phyloP scores from a whole-genome alignment of 2,329 filamentous ascomycete genomes.

The Massarina eburnea region DNA sequence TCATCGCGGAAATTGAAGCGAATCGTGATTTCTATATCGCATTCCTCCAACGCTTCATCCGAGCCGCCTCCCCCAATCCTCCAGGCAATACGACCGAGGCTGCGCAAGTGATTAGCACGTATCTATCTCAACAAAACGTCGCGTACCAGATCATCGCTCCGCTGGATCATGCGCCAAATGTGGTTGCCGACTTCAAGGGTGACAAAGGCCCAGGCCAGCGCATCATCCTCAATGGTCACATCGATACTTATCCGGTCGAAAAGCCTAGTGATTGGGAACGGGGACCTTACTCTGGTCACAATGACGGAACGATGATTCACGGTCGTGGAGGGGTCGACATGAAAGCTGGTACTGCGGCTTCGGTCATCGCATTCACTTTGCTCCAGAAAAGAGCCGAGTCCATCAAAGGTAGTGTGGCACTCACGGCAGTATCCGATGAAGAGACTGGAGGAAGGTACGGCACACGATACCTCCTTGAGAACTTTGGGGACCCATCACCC shows the following conservation, averaged over 20 bases:
- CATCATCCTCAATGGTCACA: constrained; percentile 47
- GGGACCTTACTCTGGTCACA: constrained; percentile 43
- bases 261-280: constrained; percentile 38
- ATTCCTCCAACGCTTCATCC: constrained; percentile 39
- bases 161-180: constrained; percentile 33
- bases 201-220: too few species aligned
- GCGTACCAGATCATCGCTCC: constrained; percentile 31
- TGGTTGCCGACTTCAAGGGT: constrained; percentile 40
- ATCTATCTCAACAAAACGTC: constrained; percentile 27
- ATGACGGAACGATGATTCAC: constrained; percentile 27
- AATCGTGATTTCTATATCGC: constrained; percentile 27
- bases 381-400: too few species aligned
- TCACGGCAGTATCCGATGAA: too few species aligned
- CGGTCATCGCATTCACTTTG: too few species aligned
- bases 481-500: too few species aligned
- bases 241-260: constrained; percentile 46
- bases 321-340: too few species aligned
- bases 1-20: constrained; percentile 26
- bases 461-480: too few species aligned
- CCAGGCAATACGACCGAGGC: constrained; percentile 43
- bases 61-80: constrained; percentile 42
- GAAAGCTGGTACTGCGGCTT: too few species aligned
- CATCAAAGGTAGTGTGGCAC: too few species aligned
- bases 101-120: constrained; percentile 34
- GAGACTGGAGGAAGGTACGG: too few species aligned